Evolutionary conservation across 345 rosid species (phyloP).

Genomic region (Eucalyptus pauciflora): DNA sequence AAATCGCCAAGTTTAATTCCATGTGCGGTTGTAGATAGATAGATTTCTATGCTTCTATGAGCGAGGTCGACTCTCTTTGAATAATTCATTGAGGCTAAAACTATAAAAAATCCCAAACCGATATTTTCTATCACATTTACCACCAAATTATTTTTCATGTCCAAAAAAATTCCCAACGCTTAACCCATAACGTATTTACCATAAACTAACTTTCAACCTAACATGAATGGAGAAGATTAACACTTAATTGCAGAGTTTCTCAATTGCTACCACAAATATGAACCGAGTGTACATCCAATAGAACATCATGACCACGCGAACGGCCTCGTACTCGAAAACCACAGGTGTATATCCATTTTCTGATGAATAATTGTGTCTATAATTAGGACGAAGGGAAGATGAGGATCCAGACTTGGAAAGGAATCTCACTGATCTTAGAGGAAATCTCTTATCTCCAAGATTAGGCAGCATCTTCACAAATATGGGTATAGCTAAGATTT

Average conservation of each 20-base stretch:
- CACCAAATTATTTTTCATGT: not conserved
- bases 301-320: not conserved
- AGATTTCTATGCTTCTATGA: not conserved
- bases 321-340: not conserved
- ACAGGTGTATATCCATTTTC: not conserved
- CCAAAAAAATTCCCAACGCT: not conserved
- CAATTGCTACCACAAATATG: not conserved
- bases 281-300: not conserved
- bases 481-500: not conserved
- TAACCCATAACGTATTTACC: not conserved
- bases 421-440: not conserved
- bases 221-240: not conserved
- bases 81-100: not conserved
- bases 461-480: not conserved
- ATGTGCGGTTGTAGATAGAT: not conserved
- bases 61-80: not conserved
- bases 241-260: not conserved
- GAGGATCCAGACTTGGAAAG: not conserved
- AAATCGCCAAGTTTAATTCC: not conserved
- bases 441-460: not conserved
- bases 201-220: not conserved
- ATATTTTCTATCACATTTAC: not conserved
- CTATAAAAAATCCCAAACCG: rapidly evolving
- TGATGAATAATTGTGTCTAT: not conserved
- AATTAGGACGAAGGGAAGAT: not conserved